Percentiles rank a stretch among this genome's conserved stretches.
These are phyloP conservation scores for Diplodia sapinea DNA, from an alignment of 2,329 filamentous ascomycete genomes.

Conservation along the genomic window DNA sequence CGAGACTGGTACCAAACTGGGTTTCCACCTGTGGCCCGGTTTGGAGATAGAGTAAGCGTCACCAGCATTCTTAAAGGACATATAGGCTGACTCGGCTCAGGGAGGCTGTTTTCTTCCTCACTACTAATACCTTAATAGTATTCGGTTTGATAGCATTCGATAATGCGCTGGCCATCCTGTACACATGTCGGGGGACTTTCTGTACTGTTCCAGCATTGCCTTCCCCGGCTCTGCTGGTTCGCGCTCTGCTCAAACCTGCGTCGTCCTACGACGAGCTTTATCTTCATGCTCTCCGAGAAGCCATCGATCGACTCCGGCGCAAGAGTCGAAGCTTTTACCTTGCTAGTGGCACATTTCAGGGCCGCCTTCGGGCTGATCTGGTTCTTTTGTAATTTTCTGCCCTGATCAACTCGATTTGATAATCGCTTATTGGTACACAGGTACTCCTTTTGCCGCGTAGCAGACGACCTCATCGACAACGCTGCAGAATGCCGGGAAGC, in stretches of 20 bases:
- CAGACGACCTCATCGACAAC: slow-evolving; percentile 75
- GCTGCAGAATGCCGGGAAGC: slow-evolving; percentile 61
- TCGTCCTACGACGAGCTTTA: slow-evolving; percentile 63
- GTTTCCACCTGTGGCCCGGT: slow-evolving; percentile 65
- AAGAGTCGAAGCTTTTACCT: slow-evolving; percentile 79
- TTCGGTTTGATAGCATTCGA: slow-evolving; percentile 73
- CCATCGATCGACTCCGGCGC: slow-evolving; percentile 61
- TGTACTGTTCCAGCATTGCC: slow-evolving; percentile 57
- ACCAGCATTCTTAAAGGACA: neutral
- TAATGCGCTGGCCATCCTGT: slow-evolving; percentile 68
- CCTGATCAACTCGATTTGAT: no score
- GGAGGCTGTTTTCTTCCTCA: slow-evolving; percentile 75
- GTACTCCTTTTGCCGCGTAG: slow-evolving; percentile 76
- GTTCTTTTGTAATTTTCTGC: slow-evolving; percentile 61
- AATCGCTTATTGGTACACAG: slow-evolving; percentile 43
- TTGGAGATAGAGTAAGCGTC: slow-evolving; percentile 66
- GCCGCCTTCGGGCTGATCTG: slow-evolving; percentile 70
- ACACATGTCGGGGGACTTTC: slow-evolving; percentile 67
- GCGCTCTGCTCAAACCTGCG: slow-evolving; percentile 58
- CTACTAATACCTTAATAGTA: slow-evolving; percentile 72
- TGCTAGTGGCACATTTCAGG: slow-evolving; percentile 71
- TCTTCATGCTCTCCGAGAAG: slow-evolving; percentile 64
- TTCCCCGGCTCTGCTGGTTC: slow-evolving; percentile 57
- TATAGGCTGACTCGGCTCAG: slow-evolving; percentile 36
- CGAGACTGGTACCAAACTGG: slow-evolving; percentile 69